Percentiles rank a stretch among this genome's conserved stretches.
phyloP scores from a whole-genome alignment of 495 filamentous ascomycete genomes.

The Usnea hakonensis region DNA sequence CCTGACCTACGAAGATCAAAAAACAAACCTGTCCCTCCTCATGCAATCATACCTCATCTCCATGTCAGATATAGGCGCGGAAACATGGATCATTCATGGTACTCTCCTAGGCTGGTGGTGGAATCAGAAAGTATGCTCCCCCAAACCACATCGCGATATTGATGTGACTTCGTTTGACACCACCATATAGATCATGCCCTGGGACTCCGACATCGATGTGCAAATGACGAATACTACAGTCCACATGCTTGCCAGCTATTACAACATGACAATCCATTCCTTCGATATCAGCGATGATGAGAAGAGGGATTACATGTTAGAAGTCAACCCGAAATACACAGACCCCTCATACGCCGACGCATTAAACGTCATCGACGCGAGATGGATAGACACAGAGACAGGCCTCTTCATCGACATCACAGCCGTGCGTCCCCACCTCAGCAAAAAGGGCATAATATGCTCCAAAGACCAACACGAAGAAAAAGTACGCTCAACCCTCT shows the following conservation, averaged over 20 bases:
- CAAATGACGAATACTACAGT: conserved; percentile 51
- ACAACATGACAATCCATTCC: conserved; percentile 56
- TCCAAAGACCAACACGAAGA: conserved; percentile 54
- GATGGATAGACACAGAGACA: conserved; percentile 54
- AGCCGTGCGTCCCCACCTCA: conserved; percentile 42
- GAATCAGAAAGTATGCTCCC: conserved; percentile 43
- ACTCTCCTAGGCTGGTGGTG: conserved; percentile 56
- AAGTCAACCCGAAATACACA: conserved; percentile 53
- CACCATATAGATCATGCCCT: conserved; percentile 46
- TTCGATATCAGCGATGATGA: conserved; percentile 27
- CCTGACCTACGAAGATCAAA: conserved; percentile 42
- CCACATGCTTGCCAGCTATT: conserved; percentile 49
- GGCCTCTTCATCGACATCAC: conserved; percentile 60
- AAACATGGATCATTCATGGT: conserved; percentile 60
- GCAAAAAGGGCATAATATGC: conserved; percentile 36
- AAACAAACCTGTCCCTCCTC: conserved; percentile 40
- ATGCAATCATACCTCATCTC: conserved; percentile 49
- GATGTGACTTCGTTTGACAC: background rate
- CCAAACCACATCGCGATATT: conserved; percentile 2
- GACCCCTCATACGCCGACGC: conserved; percentile 39
- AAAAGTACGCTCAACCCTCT: conserved; percentile 27
- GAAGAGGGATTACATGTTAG: conserved; percentile 47
- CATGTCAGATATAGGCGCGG: conserved; percentile 48
- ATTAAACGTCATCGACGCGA: conserved; percentile 52
- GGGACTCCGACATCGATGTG: conserved; percentile 57